Conservation (phyloP, 345 rosid genomes). For the Salix viminalis region DNA sequence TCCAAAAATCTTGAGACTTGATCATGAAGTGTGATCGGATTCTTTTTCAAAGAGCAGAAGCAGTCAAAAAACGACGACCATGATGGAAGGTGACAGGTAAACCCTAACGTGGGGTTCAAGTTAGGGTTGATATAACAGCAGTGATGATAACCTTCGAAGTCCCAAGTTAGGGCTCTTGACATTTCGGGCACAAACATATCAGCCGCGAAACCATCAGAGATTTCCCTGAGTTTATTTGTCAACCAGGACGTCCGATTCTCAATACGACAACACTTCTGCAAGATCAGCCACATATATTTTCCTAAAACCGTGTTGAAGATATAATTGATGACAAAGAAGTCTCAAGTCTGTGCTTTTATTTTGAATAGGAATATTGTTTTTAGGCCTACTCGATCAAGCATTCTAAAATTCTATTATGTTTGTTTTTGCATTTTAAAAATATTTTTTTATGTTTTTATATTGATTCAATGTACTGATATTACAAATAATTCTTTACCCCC, state of each 20-base stretch:
- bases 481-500: too few relatives aligned
- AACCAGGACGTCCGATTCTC: not conserved
- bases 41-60: not conserved
- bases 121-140: not conserved
- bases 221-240: not conserved
- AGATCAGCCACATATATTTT: not conserved
- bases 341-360: not conserved
- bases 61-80: conserved; percentile 15
- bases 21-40: not conserved
- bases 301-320: not conserved
- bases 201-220: conserved; percentile 11
- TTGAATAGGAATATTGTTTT: not conserved
- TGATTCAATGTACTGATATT: accelerated
- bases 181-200: not conserved
- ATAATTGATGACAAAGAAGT: not conserved
- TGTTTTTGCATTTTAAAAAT: too few relatives aligned
- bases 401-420: too few relatives aligned
- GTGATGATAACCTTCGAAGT: conserved; percentile 6
- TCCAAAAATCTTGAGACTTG: not conserved
- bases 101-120: not conserved
- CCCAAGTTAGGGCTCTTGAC: conserved; percentile 2
- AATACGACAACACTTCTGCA: not conserved
- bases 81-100: not conserved
- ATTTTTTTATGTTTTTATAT: too few relatives aligned
- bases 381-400: not conserved